Conservation (phyloP, 1,284 basidiomycete species). For the Pterulicium gracile region DNA sequence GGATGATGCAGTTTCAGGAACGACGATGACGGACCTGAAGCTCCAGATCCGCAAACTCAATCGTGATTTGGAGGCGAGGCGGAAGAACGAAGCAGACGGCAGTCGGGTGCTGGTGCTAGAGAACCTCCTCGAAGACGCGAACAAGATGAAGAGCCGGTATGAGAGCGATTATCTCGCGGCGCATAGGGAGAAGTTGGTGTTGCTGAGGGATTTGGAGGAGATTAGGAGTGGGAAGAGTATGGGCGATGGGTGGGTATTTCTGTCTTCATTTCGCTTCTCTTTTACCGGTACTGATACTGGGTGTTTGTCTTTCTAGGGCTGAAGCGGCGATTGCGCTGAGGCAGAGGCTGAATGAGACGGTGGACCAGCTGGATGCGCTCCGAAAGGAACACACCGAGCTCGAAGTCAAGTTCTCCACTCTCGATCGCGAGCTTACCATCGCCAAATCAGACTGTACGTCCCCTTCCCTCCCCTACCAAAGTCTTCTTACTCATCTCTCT, state of each 20-base stretch:
- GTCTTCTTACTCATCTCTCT: constrained; percentile 1
- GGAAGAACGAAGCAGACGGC: constrained; percentile 65
- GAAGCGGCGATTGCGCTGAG: constrained; percentile 84
- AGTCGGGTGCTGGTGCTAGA: constrained; percentile 76
- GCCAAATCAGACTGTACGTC: constrained; percentile 80
- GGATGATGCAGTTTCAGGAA: constrained; percentile 76
- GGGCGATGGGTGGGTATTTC: constrained; percentile 62
- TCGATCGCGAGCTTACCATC: constrained; percentile 65
- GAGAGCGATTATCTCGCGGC: constrained; percentile 82
- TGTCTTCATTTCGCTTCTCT: constrained; percentile 4
- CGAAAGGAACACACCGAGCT: constrained; percentile 62
- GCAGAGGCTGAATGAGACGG: constrained; percentile 79
- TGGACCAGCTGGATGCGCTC: constrained; percentile 71
- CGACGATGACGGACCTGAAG: constrained; percentile 87
- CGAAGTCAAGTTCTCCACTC: constrained; percentile 58
- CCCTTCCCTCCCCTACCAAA: not conserved
- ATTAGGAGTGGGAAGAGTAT: constrained; percentile 77
- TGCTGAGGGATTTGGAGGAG: constrained; percentile 80
- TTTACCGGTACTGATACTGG: not conserved
- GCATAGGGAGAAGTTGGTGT: constrained; percentile 73
- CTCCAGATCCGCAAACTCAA: constrained; percentile 77
- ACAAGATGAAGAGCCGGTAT: constrained; percentile 81
- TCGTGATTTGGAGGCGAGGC: constrained; percentile 68
- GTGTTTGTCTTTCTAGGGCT: constrained; percentile 32
- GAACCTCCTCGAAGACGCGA: constrained; percentile 85